Base-by-base conservation (phyloP, 352 stramenopile species). In the Phytopythium oedochilum region DNA sequence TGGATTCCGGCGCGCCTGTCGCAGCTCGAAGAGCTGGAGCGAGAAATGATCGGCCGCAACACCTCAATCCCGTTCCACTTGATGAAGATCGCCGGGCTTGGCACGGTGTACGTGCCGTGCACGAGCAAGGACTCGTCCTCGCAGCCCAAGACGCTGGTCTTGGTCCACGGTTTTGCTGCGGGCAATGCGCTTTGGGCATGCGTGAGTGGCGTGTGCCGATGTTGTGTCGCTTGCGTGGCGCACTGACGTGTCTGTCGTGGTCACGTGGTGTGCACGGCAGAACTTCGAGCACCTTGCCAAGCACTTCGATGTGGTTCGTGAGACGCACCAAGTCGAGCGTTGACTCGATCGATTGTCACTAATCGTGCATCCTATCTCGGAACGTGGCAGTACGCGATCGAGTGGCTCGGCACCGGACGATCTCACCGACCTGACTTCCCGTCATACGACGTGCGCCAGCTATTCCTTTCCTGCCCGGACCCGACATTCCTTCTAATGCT, bases 101-200 rank as follows among this genome's bases (percentile, higher is more conserved):
- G 80, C 22, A 90, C 80, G 6, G 75, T 90, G 0, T 61, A 72
- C 44, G 71, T 88, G n/a, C 73, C 80, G 8, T 86, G 73, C 47
- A 73, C 63, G 44, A 20, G 52, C n/a, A 61, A 57, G 1, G 52
- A 55, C 14, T 44, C 58, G n/a, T 44, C 26, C 4, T 31, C 68
- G 28, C 28, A 42, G 39, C 50, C 68, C 51, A 70, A 71, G 43
- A 74, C 70, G 8, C 48, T 90, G 23, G 77, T 88, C 26, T 55
- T 88, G n/a, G 53, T 87, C 34, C 80, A 88, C 45, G 77, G 77
- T 28, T 90, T 75, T 34, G 80, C 75, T 5, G 75, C 67, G 11
- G 80, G 77, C 28, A 90, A 90, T 36, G 80, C 64, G 7, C 68
- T 90, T 15, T 88, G 80, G 80, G 71, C 80, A 28, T 86, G 75